Evolutionary conservation across 2,329 filamentous ascomycete genomes (phyloP).

Genomic region (Pseudogymnoascus sp.): DNA sequence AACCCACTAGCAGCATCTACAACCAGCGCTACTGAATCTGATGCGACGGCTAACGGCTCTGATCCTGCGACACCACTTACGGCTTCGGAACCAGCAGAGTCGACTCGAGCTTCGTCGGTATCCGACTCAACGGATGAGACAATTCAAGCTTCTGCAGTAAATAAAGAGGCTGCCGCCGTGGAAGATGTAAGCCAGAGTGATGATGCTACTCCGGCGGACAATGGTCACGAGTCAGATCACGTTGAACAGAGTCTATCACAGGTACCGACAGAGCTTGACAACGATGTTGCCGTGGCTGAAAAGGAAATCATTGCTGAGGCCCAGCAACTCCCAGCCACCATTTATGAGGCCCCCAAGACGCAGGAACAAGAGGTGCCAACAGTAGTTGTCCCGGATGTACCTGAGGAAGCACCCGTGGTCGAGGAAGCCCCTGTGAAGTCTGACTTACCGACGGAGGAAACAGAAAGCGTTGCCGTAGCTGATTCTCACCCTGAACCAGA

Average conservation of each 20-base stretch:
- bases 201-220: background rate
- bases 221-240: background rate
- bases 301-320: background rate
- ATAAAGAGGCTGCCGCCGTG: constrained; percentile 8
- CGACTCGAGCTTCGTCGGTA: constrained; percentile 55
- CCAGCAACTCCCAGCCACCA: background rate
- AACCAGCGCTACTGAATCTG: constrained; percentile 27
- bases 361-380: background rate
- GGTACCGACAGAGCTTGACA: background rate
- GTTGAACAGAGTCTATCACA: background rate
- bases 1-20: constrained; percentile 41
- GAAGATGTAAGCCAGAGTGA: background rate
- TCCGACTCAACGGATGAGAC: constrained; percentile 57
- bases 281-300: background rate
- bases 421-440: background rate
- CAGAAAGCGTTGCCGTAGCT: background rate
- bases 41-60: constrained; percentile 42
- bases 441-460: background rate
- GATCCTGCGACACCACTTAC: constrained; percentile 48
- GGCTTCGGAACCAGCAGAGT: constrained; percentile 47
- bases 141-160: constrained; percentile 28
- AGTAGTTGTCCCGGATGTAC: background rate
- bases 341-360: background rate
- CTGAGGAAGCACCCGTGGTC: background rate
- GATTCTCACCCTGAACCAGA: background rate